These are phyloP conservation scores for Ascomycota sp. DNA, from an alignment of 2,329 filamentous ascomycete species.

Conservation along the genomic window DNA sequence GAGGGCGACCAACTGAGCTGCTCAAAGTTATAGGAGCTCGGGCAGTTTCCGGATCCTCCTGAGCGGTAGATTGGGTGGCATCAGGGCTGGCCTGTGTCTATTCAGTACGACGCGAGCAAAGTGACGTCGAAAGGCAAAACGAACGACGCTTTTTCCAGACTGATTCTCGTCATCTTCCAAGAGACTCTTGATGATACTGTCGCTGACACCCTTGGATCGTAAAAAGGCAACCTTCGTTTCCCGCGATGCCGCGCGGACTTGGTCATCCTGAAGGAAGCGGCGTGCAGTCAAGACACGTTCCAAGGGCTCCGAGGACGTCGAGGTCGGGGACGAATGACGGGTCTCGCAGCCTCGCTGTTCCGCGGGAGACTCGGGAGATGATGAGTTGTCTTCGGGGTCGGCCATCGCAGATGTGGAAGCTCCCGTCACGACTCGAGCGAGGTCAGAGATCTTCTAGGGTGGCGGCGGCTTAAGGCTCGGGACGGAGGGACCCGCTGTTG, in stretches of 20 bases:
- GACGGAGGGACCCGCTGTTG: too few species aligned
- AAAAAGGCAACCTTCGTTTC: constrained; percentile 60
- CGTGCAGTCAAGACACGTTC: constrained; percentile 29
- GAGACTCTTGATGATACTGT: constrained; percentile 44
- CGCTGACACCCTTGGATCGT: constrained; percentile 48
- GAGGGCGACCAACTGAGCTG: constrained; percentile 22
- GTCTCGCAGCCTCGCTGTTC: too few species aligned
- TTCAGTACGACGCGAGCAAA: too few species aligned
- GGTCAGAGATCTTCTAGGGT: too few species aligned
- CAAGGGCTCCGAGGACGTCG: too few species aligned
- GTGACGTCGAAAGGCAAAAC: not conserved
- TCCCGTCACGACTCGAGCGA: too few species aligned
- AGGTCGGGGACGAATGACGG: too few species aligned
- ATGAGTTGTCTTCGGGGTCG: too few species aligned
- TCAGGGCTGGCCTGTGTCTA: too few species aligned
- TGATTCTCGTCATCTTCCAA: constrained; percentile 17
- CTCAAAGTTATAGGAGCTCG: constrained; percentile 5
- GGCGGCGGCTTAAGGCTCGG: too few species aligned
- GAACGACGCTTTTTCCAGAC: constrained; percentile 4
- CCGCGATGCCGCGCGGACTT: constrained; percentile 42
- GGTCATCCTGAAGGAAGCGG: constrained; percentile 53
- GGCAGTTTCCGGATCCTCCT: not conserved
- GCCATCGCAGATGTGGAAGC: too few species aligned
- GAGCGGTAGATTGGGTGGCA: not conserved
- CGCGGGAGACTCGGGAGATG: too few species aligned